Base-by-base conservation (phyloP, 176 grass and related monocot species). In the Luzula sylvatica region DNA sequence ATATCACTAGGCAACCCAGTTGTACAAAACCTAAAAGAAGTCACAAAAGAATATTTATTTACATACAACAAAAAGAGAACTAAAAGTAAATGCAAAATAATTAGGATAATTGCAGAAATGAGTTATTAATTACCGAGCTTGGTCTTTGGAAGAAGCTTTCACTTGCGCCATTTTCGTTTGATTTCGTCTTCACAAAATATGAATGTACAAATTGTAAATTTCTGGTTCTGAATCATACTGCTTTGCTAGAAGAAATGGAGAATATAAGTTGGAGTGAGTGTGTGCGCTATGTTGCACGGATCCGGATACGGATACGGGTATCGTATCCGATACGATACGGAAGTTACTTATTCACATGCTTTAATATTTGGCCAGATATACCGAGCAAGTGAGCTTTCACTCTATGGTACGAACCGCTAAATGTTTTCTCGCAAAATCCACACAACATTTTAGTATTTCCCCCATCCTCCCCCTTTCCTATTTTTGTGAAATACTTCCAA, bases 1-100 rank as follows among this genome's bases (percentile, higher is more conserved):
- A 98, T 69, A 67, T 98, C 93, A 67, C 81, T 92, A 53, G 93
- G 93, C 52, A 98, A 69, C 8, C 86, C 93, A 12, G 92, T 98
- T 56, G 92, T 98, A 78, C 92, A 98, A 68, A 98, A 98, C 90
- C 90, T 95, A 68, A 13, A 30, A 12, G 8, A 58, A 42, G 17
- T 66, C 13, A 32, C 38, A 19, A 15, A 49, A 35, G 9, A 35
- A 35, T 7, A 9, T 35, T 35, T 35, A 35, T 23, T 2, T 29
- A 47, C n/a, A 23, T 11, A 56, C 24, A 15, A 55, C 49, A 19
- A 55, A 54, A 17, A 20, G 12, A 39, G 15, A 47, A 55, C 8
- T 3, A n/a, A 23, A 12, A 56, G 2, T 26, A 45, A 13, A 28
- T 21, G 9, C 44, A 46, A 38, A 32, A 53, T 1, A 52, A 47